A percentile compares a stretch with the other conserved stretches of the same genome.
phyloP scores from a whole-genome alignment of 176 grass and related monocot genomes.

The sorghum (Sorghum bicolor) region Sorghum_bicolor_NCBIv3 NC_012871.2:72330001-72330500 shows the following conservation, averaged over 20 bases:
- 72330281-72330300: not conserved
- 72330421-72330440: not conserved
- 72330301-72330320: not conserved
- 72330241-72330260: not conserved
- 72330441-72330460: not conserved
- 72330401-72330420: not conserved
- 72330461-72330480: not conserved
- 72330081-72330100: not conserved
- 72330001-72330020: not conserved
- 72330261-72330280: not conserved
- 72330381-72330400: not conserved
- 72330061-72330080: constrained; percentile 11
- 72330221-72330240: not conserved
- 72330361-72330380: not conserved
- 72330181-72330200: not conserved
- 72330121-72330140: not conserved
- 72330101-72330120: not conserved
- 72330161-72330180: constrained; percentile 4
- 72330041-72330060: not conserved
- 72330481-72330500: not conserved
- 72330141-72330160: not conserved
- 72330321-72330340: too few relatives aligned
- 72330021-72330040: not conserved
- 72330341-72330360: too few relatives aligned
- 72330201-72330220: not conserved